Evolutionary conservation across 2,329 filamentous ascomycete species (phyloP), one percentile per base, ranked within the genome.

Genomic region (Ophiostoma angusticollis): DNA sequence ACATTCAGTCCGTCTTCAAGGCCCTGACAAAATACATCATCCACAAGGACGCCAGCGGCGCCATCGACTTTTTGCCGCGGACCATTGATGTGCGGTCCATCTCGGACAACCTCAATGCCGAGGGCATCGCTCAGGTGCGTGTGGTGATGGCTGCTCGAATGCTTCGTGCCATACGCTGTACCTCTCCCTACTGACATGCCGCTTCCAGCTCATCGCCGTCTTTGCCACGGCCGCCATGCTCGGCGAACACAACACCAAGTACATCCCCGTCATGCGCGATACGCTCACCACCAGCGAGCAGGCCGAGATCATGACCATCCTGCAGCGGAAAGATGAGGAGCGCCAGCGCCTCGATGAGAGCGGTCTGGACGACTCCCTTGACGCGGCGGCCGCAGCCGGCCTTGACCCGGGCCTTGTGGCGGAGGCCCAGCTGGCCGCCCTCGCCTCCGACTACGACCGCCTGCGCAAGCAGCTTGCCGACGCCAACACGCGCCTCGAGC

Each of bases 1-100:
- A 98, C 54, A 85, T 93, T 4, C 95, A 98, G 56, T 80, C 84
- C 2, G 78, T 93, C 16, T 71, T 96, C 43, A 96, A 96, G 57
- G 64, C 74, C 9, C 67, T 98, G 2, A 86, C 91, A 3, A 93
- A 94, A 55, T 76, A 74, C 50, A 68, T 75, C 40, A 67, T 50
- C 28, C 46, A 50, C 37, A 47, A 45, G 35, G 48, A 50, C 46
- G 23, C 30, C 23, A 47, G 45, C 42, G 46, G 45, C 23, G 22
- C 40, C 16, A 45, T 49, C 16, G 48, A 46, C 16, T 49, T 45
- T 24, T 17, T 50, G 39, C 48, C 48, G 17, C 42, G 46, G 13
- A 49, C 48, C 4, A 27, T 47, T 9, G 48, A 50, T 25, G 41
- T 49, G 27, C 48, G 48, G 12, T 31, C 47, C 21, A 39, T 49